These are phyloP conservation scores for Buddleja alternifolia DNA, from an alignment of 257 asterid genomes.

Conservation along the genomic window DNA sequence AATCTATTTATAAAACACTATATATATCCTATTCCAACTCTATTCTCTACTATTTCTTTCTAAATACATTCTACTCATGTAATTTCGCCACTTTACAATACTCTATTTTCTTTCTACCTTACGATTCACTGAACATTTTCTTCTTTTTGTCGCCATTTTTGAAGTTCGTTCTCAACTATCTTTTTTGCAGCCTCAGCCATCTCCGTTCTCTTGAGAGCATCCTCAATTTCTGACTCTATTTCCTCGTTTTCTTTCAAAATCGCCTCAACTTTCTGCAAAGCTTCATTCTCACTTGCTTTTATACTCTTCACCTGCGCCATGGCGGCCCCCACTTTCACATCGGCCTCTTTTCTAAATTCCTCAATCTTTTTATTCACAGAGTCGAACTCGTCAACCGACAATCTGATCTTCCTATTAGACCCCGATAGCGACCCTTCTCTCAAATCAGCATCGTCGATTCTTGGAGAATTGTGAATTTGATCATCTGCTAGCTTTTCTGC, in stretches of 20 bases:
- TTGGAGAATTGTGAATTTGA: conserved; percentile 46
- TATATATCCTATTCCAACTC: too few species aligned
- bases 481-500: conserved; percentile 63
- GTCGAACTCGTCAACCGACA: conserved; percentile 47
- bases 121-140: conserved; percentile 38
- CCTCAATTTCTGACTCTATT: conserved; percentile 48
- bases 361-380: conserved; percentile 51
- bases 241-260: conserved; percentile 45
- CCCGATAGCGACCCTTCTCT: conserved; percentile 18
- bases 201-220: conserved; percentile 57
- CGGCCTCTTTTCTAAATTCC: conserved; percentile 40
- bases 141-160: conserved; percentile 42
- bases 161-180: conserved; percentile 54
- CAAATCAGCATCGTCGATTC: conserved; percentile 19
- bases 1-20: too few species aligned
- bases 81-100: too few species aligned
- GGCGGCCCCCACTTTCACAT: conserved; percentile 46
- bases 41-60: too few species aligned
- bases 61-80: too few species aligned
- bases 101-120: neutral
- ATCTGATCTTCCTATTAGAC: conserved; percentile 40
- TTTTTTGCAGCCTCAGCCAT: conserved; percentile 60
- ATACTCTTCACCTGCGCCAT: conserved; percentile 48
- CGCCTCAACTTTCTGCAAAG: conserved; percentile 44
- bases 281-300: conserved; percentile 40